phyloP scores from a whole-genome alignment of 2,329 filamentous ascomycete genomes.

The Hypoxylon sp. region DNA sequence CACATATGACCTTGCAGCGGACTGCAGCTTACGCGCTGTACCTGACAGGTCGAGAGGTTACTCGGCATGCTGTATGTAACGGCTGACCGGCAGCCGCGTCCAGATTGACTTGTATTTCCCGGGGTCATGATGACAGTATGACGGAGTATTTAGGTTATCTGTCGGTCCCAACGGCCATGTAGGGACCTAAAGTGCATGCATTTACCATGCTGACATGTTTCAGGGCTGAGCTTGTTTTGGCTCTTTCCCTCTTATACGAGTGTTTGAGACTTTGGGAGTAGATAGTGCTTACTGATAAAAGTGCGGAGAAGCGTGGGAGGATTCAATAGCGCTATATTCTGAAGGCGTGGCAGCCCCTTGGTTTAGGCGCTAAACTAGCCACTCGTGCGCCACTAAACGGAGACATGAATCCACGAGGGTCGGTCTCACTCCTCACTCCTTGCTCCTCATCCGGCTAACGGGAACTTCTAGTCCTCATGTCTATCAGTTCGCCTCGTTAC shows the following conservation, averaged over 20 bases:
- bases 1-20: conserved; percentile 17
- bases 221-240: conserved; percentile 22
- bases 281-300: conserved; percentile 8
- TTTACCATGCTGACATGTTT: conserved; percentile 26
- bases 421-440: conserved; percentile 23
- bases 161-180: conserved; percentile 29
- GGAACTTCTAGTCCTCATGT: background rate
- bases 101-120: background rate
- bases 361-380: conserved; percentile 25
- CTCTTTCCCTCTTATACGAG: conserved; percentile 1
- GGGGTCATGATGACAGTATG: conserved; percentile 29
- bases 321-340: conserved; percentile 13
- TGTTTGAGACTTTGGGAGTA: conserved; percentile 10
- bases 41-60: conserved; percentile 34
- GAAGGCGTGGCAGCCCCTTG: conserved; percentile 27
- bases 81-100: background rate
- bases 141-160: conserved; percentile 35
- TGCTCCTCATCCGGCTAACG: conserved; percentile 1
- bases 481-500: conserved; percentile 18
- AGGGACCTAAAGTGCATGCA: conserved; percentile 31
- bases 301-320: conserved; percentile 20
- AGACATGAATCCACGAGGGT: background rate
- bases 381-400: conserved; percentile 20
- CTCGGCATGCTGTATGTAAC: conserved; percentile 29
- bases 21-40: conserved; percentile 25